Conservation (phyloP, 306 rosid genomes). For the Cicer arietinum region DNA sequence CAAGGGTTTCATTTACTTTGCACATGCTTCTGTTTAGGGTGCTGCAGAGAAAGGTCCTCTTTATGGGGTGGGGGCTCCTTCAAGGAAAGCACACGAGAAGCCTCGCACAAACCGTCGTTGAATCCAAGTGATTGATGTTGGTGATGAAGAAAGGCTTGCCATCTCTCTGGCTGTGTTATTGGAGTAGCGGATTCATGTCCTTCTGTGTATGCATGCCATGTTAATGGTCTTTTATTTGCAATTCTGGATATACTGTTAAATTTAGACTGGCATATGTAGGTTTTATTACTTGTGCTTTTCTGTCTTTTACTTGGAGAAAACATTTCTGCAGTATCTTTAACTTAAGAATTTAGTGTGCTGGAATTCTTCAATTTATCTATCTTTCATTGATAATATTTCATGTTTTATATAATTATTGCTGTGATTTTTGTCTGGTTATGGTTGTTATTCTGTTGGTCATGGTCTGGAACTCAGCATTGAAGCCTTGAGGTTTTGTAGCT, state of each 20-base stretch:
- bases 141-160: conserved; percentile 43
- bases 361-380: conserved; percentile 39
- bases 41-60: conserved; percentile 63
- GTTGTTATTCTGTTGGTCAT: conserved; percentile 30
- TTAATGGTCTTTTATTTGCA: conserved; percentile 51
- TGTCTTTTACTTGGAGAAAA: conserved; percentile 28
- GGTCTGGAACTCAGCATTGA: conserved; percentile 34
- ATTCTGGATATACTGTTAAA: conserved; percentile 47
- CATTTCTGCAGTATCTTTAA: conserved; percentile 44
- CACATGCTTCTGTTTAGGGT: conserved; percentile 57
- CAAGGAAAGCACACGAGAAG: conserved; percentile 76
- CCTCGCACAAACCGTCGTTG: conserved; percentile 73
- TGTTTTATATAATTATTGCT: conserved; percentile 29
- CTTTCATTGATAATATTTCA: conserved; percentile 34
- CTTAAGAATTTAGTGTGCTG: conserved; percentile 36
- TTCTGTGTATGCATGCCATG: conserved; percentile 55
- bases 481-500: conserved; percentile 24
- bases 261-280: conserved; percentile 55
- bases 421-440: conserved; percentile 33
- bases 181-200: conserved; percentile 50
- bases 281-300: conserved; percentile 48
- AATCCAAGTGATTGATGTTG: conserved; percentile 46
- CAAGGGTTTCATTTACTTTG: conserved; percentile 36
- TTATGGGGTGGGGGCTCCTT: conserved; percentile 65
- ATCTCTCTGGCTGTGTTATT: conserved; percentile 42